phyloP scores from a whole-genome alignment of 345 rosid genomes.

The Salix suchowensis region DNA sequence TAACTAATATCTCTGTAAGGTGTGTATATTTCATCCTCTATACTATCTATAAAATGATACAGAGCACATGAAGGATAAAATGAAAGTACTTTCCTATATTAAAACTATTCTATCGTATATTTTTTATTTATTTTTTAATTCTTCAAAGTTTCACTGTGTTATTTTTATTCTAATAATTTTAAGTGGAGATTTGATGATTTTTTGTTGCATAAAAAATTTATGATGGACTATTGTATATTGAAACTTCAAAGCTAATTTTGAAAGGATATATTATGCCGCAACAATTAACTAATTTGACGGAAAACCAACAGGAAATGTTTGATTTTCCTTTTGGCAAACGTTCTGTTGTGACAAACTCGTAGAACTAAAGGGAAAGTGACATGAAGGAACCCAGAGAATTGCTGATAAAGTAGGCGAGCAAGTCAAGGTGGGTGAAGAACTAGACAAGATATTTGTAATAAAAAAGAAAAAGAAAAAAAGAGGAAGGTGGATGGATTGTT shows the following conservation, averaged over 20 bases:
- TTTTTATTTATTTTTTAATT: no score
- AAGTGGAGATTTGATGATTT: no score
- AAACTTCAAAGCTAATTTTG: not conserved
- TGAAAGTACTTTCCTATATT: no score
- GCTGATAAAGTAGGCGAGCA: not conserved
- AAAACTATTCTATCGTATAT: no score
- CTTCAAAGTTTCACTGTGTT: no score
- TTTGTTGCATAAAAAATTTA: no score
- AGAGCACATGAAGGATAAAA: no score
- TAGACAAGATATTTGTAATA: not conserved
- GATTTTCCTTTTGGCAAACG: not conserved
- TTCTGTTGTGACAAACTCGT: conserved; percentile 25
- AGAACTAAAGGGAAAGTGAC: conserved; percentile 10
- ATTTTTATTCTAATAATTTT: no score
- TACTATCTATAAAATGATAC: no score
- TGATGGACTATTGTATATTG: no score
- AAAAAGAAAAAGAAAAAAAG: not conserved
- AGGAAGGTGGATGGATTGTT: conserved; percentile 16
- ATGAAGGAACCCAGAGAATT: not conserved
- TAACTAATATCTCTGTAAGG: no score
- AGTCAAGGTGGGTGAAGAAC: not conserved
- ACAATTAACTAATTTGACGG: conserved; percentile 19
- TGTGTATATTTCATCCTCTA: no score
- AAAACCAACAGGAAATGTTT: not conserved
- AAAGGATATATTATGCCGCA: not conserved